Conservation (phyloP, 2,329 filamentous ascomycete species). For the Penicillium sp. region DNA sequence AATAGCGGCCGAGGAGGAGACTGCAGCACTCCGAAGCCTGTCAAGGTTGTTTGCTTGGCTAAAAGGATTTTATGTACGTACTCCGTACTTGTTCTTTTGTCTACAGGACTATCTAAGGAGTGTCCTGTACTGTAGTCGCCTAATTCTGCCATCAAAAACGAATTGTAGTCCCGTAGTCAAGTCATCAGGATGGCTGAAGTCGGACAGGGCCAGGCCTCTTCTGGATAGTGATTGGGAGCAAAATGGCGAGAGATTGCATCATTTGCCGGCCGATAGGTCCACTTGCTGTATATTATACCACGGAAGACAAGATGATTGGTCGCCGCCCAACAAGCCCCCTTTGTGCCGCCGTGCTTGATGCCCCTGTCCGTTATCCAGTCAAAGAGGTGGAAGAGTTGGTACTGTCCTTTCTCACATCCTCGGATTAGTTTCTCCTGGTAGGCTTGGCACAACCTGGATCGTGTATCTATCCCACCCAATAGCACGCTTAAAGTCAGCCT, state of each 20-base stretch:
- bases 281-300: background rate
- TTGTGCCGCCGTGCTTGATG: background rate
- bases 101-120: background rate
- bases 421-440: background rate
- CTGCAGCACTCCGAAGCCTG: background rate
- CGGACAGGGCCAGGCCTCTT: background rate
- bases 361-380: background rate
- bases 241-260: constrained; percentile 19
- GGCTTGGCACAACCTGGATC: background rate
- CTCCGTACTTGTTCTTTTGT: too few relatives aligned
- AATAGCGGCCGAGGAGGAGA: background rate
- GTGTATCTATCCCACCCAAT: background rate
- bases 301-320: background rate
- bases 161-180: background rate
- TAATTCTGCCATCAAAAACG: background rate
- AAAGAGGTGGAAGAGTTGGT: background rate
- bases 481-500: background rate
- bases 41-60: background rate
- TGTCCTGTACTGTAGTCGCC: background rate
- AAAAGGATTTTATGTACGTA: background rate
- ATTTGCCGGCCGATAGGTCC: constrained; percentile 5
- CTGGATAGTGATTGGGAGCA: background rate
- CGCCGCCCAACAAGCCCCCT: background rate
- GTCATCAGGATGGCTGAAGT: background rate
- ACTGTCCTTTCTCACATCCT: background rate